Conservation (phyloP, 331 rosid species). For the Erythrophleum ivorense region DNA sequence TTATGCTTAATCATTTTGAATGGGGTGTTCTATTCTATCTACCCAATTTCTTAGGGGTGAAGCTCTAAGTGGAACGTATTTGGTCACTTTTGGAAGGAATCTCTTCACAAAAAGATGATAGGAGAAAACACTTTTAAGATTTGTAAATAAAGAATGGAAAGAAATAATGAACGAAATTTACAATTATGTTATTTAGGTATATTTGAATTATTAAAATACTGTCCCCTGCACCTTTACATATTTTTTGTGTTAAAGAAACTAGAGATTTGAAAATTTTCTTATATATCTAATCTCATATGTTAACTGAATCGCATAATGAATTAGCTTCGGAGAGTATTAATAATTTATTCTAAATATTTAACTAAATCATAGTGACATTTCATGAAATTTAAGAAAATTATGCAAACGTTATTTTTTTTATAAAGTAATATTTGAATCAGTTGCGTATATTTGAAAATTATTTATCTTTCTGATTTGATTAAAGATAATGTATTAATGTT, state of each 20-base stretch:
- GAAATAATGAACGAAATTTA: background rate
- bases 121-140: background rate
- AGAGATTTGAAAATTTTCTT: too few relatives aligned
- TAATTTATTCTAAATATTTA: too few relatives aligned
- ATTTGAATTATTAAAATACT: background rate
- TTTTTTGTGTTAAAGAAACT: background rate
- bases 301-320: background rate
- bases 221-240: background rate
- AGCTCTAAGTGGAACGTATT: background rate
- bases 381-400: too few relatives aligned
- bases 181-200: background rate
- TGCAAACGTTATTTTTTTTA: too few relatives aligned
- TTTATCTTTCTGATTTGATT: too few relatives aligned
- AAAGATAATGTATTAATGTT: too few relatives aligned
- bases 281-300: background rate
- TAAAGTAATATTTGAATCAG: background rate
- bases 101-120: background rate
- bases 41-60: background rate
- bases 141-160: background rate
- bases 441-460: background rate
- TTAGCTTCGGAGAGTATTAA: background rate
- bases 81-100: background rate
- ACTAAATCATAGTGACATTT: too few relatives aligned
- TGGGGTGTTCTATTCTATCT: background rate
- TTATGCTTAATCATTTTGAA: background rate